These are phyloP conservation scores for Amanita rubescens DNA, from an alignment of 768 basidiomycete genomes.

Conservation along the genomic window DNA sequence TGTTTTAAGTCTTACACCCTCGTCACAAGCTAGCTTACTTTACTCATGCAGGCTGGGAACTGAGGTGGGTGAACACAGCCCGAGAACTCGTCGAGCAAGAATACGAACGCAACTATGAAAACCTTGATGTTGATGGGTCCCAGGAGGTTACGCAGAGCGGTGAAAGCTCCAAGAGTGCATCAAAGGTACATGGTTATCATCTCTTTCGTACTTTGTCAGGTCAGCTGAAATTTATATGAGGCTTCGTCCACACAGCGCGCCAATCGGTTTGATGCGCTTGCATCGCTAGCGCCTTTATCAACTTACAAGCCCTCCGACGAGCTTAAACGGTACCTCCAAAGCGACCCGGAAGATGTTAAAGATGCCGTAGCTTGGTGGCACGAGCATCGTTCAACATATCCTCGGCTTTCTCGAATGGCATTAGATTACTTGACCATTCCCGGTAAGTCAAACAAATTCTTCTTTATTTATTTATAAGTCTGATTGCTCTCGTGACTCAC, in stretches of 20 bases:
- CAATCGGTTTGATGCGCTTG: constrained; percentile 10
- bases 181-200: not conserved
- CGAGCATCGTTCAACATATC: constrained; percentile 13
- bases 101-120: constrained; percentile 11
- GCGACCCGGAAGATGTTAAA: constrained; percentile 12
- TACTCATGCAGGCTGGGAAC: constrained; percentile 18
- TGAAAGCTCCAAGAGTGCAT: not conserved
- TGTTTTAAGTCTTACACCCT: constrained; percentile 26
- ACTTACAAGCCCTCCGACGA: constrained; percentile 9
- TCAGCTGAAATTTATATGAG: not conserved
- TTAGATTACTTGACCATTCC: constrained; percentile 24
- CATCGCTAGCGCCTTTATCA: not conserved
- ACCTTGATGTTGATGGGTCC: not conserved
- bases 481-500: not conserved
- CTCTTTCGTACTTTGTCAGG: not conserved
- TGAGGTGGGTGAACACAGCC: constrained; percentile 22
- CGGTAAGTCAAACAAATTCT: constrained; percentile 18
- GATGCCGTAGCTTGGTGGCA: constrained; percentile 23
- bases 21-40: constrained; percentile 29
- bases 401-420: not conserved
- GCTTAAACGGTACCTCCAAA: constrained; percentile 19
- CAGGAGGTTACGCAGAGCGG: not conserved
- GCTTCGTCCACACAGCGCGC: not conserved
- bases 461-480: not conserved
- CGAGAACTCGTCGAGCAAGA: constrained; percentile 15